A percentile compares a stretch with the other conserved stretches of the same genome.
These are phyloP conservation scores for Geotrichum ghanense DNA, from an alignment of 805 yeast species.

Conservation along the genomic window DNA sequence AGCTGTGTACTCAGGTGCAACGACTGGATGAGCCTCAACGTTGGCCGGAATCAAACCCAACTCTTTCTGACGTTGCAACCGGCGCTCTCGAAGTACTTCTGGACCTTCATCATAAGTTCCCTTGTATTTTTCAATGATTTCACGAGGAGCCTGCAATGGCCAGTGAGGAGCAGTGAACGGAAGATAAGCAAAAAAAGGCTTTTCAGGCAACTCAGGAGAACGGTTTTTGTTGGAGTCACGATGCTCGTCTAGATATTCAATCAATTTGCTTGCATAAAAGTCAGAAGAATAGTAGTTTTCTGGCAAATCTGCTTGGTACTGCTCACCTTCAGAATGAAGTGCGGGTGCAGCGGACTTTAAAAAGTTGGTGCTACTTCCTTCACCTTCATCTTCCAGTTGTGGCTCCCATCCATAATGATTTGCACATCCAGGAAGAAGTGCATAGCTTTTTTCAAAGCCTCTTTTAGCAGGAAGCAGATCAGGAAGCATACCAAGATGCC, in stretches of 20 bases:
- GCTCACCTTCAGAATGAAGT: conserved; percentile 31
- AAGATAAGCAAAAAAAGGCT: conserved; percentile 41
- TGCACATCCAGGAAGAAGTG: conserved; percentile 45
- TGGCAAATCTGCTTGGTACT: conserved; percentile 27
- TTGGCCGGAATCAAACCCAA: conserved; percentile 37
- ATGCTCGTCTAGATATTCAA: conserved; percentile 25
- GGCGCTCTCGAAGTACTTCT: conserved; percentile 27
- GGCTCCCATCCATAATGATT: conserved; percentile 40
- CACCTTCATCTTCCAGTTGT: conserved; percentile 19
- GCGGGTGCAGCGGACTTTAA: conserved; percentile 23
- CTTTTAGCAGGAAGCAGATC: conserved; percentile 39
- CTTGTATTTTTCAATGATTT: conserved; percentile 35
- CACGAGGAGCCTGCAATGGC: conserved; percentile 52
- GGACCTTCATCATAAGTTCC: conserved; percentile 42
- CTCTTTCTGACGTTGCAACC: conserved; percentile 32
- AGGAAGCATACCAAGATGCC: conserved; percentile 45
- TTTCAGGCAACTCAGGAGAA: too few species aligned
- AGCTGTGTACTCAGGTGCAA: conserved; percentile 25
- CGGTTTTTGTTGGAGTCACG: conserved; percentile 13
- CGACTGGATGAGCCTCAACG: conserved; percentile 26
- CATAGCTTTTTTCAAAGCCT: conserved; percentile 40
- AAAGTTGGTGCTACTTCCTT: neutral
- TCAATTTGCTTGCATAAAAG: conserved; percentile 33
- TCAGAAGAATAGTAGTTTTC: conserved; percentile 38
- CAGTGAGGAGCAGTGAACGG: conserved; percentile 59